phyloP scores from a whole-genome alignment of 164 flowering plant genomes.

The Vitis rupestris region DNA sequence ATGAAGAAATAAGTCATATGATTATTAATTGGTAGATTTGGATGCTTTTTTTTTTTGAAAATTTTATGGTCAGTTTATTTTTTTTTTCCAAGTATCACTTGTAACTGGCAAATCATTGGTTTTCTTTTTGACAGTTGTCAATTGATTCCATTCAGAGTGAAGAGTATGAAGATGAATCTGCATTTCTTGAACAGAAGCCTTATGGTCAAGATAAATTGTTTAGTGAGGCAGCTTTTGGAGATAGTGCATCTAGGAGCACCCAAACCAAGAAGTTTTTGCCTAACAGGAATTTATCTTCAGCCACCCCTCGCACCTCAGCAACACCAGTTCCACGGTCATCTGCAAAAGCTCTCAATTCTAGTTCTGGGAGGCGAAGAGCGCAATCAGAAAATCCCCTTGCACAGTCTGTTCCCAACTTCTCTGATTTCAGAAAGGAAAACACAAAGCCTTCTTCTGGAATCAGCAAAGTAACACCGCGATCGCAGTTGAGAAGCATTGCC shows the following conservation, averaged over 20 bases:
- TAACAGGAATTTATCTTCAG: constrained; percentile 48
- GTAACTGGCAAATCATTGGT: constrained; percentile 11
- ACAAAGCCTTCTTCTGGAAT: constrained; percentile 68
- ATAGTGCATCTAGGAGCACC: constrained; percentile 46
- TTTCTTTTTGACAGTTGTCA: constrained; percentile 40
- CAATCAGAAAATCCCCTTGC: constrained; percentile 77
- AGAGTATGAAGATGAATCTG: constrained; percentile 58
- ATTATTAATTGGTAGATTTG: not conserved
- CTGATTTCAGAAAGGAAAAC: constrained; percentile 86
- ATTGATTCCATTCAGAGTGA: constrained; percentile 54
- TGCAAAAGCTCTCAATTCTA: constrained; percentile 44
- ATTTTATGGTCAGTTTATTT: not conserved
- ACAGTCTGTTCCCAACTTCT: constrained; percentile 92
- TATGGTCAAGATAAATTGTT: constrained; percentile 37
- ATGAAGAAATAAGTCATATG: not conserved
- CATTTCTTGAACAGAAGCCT: constrained; percentile 37
- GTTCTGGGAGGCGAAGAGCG: constrained; percentile 55
- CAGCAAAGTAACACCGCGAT: constrained; percentile 49
- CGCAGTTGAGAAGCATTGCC: constrained; percentile 49
- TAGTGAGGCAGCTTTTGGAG: constrained; percentile 36
- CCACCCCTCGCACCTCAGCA: constrained; percentile 59
- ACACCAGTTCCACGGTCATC: constrained; percentile 54
- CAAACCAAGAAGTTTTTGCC: constrained; percentile 57
- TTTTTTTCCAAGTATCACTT: constrained; percentile 5
- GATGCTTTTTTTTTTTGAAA: not conserved